These are phyloP conservation scores for Panus rudis DNA, from an alignment of 768 basidiomycete genomes.

Conservation along the genomic window DNA sequence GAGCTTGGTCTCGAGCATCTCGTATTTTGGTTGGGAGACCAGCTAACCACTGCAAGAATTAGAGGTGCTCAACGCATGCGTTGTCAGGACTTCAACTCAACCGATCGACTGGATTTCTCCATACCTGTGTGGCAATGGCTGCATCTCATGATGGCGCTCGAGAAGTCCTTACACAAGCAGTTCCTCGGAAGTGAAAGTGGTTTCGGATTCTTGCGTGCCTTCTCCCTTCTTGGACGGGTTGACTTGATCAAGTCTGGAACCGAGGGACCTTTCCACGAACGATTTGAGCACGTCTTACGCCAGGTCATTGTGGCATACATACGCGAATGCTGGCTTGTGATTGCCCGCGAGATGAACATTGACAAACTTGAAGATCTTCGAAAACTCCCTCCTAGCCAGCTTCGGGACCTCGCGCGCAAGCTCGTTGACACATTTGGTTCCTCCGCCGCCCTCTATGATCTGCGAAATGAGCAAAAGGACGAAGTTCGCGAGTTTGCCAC, in stretches of 20 bases:
- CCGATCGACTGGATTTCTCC: slow-evolving; percentile 31
- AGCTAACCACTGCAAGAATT: slow-evolving; percentile 32
- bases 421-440: slow-evolving; percentile 25
- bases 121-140: slow-evolving; percentile 33
- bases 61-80: slow-evolving; percentile 29
- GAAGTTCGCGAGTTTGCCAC: slow-evolving; percentile 15
- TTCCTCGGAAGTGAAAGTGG: slow-evolving; percentile 26
- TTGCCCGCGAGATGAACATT: slow-evolving; percentile 20
- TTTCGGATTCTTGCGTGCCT: slow-evolving; percentile 16
- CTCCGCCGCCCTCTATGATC: slow-evolving; percentile 18
- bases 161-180: slow-evolving; percentile 34
- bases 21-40: slow-evolving; percentile 29
- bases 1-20: slow-evolving; percentile 20
- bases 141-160: slow-evolving; percentile 33
- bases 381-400: slow-evolving; percentile 17
- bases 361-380: slow-evolving; percentile 22
- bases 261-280: slow-evolving; percentile 18
- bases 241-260: slow-evolving; percentile 10
- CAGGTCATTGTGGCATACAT: slow-evolving; percentile 33
- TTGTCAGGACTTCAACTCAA: slow-evolving; percentile 30
- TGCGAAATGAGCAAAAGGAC: slow-evolving; percentile 19
- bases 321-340: slow-evolving; percentile 24
- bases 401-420: slow-evolving; percentile 20
- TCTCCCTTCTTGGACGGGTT: slow-evolving; percentile 15
- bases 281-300: slow-evolving; percentile 29